A percentile compares a stretch with the other conserved stretches of the same genome.
Conservation (phyloP, 2,329 filamentous ascomycete genomes). For the Periglandula ipomoeae region DNA sequence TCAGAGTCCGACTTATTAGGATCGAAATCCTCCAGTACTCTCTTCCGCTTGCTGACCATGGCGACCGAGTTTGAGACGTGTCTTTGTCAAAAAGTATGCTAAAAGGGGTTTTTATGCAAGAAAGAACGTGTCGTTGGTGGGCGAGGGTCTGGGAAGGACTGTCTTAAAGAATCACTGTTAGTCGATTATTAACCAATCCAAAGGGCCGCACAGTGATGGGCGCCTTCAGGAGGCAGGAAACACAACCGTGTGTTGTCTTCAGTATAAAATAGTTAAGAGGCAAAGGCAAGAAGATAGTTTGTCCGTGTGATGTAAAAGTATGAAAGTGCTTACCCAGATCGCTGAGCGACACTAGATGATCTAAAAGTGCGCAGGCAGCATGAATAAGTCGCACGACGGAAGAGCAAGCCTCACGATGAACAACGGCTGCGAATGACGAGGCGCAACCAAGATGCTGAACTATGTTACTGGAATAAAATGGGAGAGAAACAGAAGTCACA, state of each 20-base stretch:
- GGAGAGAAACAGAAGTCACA: background rate
- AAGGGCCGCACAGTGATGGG: too few species aligned
- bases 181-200: too few species aligned
- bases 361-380: slow-evolving; percentile 1
- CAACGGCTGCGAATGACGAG: background rate
- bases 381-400: slow-evolving; percentile 3
- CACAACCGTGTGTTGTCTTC: background rate
- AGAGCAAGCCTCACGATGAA: background rate
- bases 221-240: too few species aligned
- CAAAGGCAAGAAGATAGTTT: background rate
- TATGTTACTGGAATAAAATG: background rate
- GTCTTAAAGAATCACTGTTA: too few species aligned
- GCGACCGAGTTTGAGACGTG: background rate
- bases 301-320: background rate
- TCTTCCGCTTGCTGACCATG: slow-evolving; percentile 46
- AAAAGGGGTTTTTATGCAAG: too few species aligned
- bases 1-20: slow-evolving; percentile 58
- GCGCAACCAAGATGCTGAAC: background rate
- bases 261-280: background rate
- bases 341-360: background rate
- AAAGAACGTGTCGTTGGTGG: too few species aligned
- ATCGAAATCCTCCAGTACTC: slow-evolving; percentile 50
- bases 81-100: background rate
- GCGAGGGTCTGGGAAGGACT: too few species aligned
- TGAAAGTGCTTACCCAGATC: background rate